phyloP scores from a whole-genome alignment of 2,329 filamentous ascomycete genomes.

The Tetracladium maxilliforme region DNA sequence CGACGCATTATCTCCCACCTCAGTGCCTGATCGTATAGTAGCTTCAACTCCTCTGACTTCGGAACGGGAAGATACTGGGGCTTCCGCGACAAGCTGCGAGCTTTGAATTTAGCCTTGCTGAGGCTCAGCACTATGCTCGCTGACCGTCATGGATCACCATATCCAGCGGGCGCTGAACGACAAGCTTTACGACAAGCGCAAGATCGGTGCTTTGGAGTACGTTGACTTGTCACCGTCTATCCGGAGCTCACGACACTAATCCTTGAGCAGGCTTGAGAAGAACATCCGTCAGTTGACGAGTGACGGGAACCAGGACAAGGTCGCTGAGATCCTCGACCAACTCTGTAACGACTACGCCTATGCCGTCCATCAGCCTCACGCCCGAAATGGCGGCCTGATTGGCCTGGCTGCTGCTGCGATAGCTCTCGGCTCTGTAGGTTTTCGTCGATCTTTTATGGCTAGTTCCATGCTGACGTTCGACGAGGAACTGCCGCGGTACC shows the following conservation, averaged over 20 bases:
- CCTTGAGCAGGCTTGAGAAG: slow-evolving; percentile 58
- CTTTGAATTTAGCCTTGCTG: too few relatives aligned
- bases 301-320: slow-evolving; percentile 62
- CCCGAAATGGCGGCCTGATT: slow-evolving; percentile 89
- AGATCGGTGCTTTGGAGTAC: slow-evolving; percentile 91
- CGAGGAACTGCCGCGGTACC: slow-evolving; percentile 80
- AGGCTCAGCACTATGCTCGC: too few relatives aligned
- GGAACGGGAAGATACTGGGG: too few relatives aligned
- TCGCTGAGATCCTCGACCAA: slow-evolving; percentile 83
- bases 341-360: slow-evolving; percentile 97
- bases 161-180: slow-evolving; percentile 89
- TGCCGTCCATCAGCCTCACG: slow-evolving; percentile 91
- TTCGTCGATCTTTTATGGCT: slow-evolving; percentile 1
- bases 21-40: too few relatives aligned
- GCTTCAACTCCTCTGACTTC: too few relatives aligned
- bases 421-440: slow-evolving; percentile 73
- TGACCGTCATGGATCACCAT: slow-evolving; percentile 67
- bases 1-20: too few relatives aligned
- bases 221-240: slow-evolving; percentile 15
- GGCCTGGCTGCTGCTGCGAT: slow-evolving; percentile 92
- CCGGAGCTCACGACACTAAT: neutral
- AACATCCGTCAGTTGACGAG: slow-evolving; percentile 74
- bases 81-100: too few relatives aligned
- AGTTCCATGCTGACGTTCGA: neutral
- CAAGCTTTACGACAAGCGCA: slow-evolving; percentile 97